phyloP scores from a whole-genome alignment of 148 eudicot species.

The Rheum nobile region DNA sequence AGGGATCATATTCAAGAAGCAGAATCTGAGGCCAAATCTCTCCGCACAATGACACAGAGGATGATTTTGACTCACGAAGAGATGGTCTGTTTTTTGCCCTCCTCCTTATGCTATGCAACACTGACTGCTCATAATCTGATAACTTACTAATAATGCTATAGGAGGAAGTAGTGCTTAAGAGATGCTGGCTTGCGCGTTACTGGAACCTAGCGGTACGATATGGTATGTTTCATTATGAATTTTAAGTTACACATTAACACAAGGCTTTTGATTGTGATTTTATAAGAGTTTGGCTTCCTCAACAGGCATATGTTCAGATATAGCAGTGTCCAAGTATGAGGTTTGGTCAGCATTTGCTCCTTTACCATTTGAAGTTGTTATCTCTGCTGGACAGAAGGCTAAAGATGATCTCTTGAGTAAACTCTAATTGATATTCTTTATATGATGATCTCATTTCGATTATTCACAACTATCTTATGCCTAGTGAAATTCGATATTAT shows the following conservation, averaged over 20 bases:
- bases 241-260: background rate
- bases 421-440: conserved; percentile 23
- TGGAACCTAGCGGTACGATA: conserved; percentile 87
- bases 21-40: conserved; percentile 87
- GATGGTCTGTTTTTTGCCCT: conserved; percentile 45
- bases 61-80: conserved; percentile 94
- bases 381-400: conserved; percentile 96
- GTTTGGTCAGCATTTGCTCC: conserved; percentile 95
- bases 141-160: conserved; percentile 13
- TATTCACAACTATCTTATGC: background rate
- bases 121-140: conserved; percentile 4
- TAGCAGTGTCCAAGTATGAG: conserved; percentile 76
- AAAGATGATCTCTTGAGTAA: conserved; percentile 61
- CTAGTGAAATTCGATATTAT: background rate
- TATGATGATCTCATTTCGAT: conserved; percentile 10
- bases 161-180: conserved; percentile 98
- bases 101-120: background rate
- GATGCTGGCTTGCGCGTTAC: conserved; percentile 99
- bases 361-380: conserved; percentile 91
- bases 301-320: conserved; percentile 85
- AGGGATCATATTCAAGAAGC: conserved; percentile 62
- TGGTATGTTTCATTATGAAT: conserved; percentile 28
- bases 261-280: background rate
- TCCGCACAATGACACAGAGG: conserved; percentile 77
- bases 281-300: background rate